Conservation (phyloP, 768 basidiomycete genomes). For the Suillus placidus region DNA sequence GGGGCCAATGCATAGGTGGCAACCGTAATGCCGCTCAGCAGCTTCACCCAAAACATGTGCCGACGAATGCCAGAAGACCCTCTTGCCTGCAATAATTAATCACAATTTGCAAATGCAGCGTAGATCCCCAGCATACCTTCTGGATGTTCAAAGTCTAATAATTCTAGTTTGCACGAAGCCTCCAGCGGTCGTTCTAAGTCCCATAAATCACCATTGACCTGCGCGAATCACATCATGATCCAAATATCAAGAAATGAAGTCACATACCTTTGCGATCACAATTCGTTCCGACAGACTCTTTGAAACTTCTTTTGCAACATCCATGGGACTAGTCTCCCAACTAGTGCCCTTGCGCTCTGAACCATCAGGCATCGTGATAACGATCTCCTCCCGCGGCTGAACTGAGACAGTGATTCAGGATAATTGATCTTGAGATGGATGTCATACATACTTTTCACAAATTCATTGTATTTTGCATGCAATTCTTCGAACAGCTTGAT, state of each 20-base stretch:
- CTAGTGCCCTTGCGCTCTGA: constrained; percentile 80
- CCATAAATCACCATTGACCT: constrained; percentile 90
- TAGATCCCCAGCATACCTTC: constrained; percentile 55
- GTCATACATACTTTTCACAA: constrained; percentile 61
- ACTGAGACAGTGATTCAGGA: constrained; percentile 32
- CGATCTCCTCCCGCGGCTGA: constrained; percentile 84
- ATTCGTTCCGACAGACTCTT: constrained; percentile 85
- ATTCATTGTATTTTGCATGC: constrained; percentile 81
- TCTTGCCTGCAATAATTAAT: constrained; percentile 62
- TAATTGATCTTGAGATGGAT: constrained; percentile 1
- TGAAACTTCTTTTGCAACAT: constrained; percentile 84
- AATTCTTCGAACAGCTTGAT: constrained; percentile 88
- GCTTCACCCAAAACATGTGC: constrained; percentile 98
- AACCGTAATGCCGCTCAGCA: constrained; percentile 94
- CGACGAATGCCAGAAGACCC: constrained; percentile 99
- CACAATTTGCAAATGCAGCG: not conserved
- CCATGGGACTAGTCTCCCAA: constrained; percentile 95
- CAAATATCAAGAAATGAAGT: not conserved
- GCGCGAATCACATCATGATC: constrained; percentile 8
- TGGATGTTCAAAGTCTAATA: constrained; percentile 91
- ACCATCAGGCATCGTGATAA: constrained; percentile 85
- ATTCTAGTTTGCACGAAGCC: constrained; percentile 71
- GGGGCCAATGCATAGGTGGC: constrained; percentile 95
- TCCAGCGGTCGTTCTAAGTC: constrained; percentile 97
- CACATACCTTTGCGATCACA: constrained; percentile 87